phyloP scores from a whole-genome alignment of 2,329 filamentous ascomycete species.

The Fusarium hostae region DNA sequence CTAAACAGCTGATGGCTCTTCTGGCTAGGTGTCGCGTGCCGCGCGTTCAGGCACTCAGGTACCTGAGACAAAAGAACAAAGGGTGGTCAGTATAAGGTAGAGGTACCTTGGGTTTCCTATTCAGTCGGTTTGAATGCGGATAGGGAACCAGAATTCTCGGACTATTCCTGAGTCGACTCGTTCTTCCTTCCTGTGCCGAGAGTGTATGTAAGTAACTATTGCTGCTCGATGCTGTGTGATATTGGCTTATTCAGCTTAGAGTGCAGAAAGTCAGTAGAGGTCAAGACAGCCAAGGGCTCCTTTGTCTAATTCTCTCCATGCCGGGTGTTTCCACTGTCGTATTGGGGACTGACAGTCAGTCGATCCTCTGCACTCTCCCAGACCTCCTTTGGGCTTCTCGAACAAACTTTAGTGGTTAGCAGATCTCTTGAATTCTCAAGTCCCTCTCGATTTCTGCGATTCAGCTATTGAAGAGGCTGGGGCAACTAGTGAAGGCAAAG shows the following conservation, averaged over 20 bases:
- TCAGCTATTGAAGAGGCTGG: background rate
- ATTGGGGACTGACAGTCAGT: conserved; percentile 13
- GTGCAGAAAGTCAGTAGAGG: background rate
- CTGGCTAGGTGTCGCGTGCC: conserved; percentile 30
- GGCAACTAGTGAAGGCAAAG: background rate
- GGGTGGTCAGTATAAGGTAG: background rate
- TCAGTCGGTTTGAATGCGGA: background rate
- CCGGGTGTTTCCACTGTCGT: conserved; percentile 28
- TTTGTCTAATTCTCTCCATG: background rate
- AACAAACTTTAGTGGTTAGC: background rate
- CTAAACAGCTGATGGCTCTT: conserved; percentile 2
- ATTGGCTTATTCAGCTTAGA: background rate
- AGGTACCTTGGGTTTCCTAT: background rate
- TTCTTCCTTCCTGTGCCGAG: background rate
- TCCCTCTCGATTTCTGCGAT: background rate
- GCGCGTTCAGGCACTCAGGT: conserved; percentile 32
- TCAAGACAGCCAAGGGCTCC: background rate
- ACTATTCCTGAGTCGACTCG: background rate
- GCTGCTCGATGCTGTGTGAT: background rate
- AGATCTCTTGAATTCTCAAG: background rate
- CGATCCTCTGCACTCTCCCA: conserved; percentile 19
- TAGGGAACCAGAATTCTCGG: background rate
- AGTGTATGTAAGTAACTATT: background rate
- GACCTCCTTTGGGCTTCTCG: conserved; percentile 9
- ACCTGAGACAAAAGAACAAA: conserved; percentile 14